Evolutionary conservation across 2,329 filamentous ascomycete species (phyloP), one percentile per base, ranked within the genome.

Genomic region (Colletotrichum graminicola): DNA sequence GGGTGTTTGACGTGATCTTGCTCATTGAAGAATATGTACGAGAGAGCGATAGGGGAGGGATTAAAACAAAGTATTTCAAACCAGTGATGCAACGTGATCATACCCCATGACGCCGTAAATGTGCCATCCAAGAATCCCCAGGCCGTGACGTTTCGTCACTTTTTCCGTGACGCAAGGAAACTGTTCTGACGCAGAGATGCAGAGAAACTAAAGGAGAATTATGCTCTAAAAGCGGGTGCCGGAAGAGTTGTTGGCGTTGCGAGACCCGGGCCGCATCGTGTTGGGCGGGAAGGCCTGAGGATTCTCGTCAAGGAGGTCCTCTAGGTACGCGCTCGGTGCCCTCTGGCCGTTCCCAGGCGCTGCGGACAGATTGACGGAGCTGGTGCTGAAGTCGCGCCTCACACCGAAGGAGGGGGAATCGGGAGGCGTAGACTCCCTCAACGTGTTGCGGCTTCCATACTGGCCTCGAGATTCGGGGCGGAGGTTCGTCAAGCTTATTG

Each of bases 291-390:
- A 83, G 74, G 82, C 80, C 47, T 83, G 83, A 7, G 86, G 84
- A 77, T 94, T 91, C 74, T 93, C 93, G 77, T 94, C 94, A 73
- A 98, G 92, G 61, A 98, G 82, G 79, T 98, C 94, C 71, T 98
- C 95, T 49, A 98, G 85, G 79, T 94, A 97, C 23, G 94, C 93
- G 79, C 94, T 97, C 0, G 95, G 95, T 21, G 94, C 92, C 68
- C 95, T 87, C 67, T 90, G 90, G 64, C 90, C 91, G 18, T 90
- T 86, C 3, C 91, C 87, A 21, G 76, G 76, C 5, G 73, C 72
- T 67, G 89, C 86, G 73, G 87, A 89, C 69, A 92, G 85, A 75
- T 90, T 92, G 73, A 95, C 78, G 5, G 90, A 91, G 78, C 91
- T 94, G 54, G 87, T 84, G 79, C 89, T 92, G 62, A 87, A 78